These are phyloP conservation scores for Cadophora luteo-olivacea DNA, from an alignment of 2,329 filamentous ascomycete species.

Conservation along the genomic window DNA sequence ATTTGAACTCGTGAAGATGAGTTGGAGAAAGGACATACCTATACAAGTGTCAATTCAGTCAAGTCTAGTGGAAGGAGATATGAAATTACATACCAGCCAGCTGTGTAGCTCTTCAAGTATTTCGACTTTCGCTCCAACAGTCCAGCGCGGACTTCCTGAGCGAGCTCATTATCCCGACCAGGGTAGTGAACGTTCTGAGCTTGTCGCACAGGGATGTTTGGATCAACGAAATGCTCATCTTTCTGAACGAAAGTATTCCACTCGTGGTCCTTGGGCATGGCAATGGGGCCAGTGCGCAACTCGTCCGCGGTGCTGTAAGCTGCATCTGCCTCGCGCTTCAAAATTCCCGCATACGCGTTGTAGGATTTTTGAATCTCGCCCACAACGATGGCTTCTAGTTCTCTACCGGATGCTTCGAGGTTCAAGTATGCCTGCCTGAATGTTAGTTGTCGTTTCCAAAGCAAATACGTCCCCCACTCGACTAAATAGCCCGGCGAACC, in stretches of 20 bases:
- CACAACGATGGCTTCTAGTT: constrained; percentile 95
- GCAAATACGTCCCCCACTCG: too few species aligned
- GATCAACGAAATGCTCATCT: constrained; percentile 88
- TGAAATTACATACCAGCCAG: constrained; percentile 69
- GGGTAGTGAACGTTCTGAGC: constrained; percentile 89
- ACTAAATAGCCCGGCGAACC: neutral
- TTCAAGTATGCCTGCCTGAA: constrained; percentile 82
- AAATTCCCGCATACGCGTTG: constrained; percentile 88
- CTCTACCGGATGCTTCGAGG: constrained; percentile 89
- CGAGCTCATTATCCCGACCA: constrained; percentile 82
- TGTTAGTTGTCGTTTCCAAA: constrained; percentile 19
- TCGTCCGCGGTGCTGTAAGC: constrained; percentile 80
- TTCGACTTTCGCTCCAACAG: constrained; percentile 98
- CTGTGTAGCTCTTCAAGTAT: constrained; percentile 79
- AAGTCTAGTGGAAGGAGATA: neutral
- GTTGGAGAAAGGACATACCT: constrained; percentile 97
- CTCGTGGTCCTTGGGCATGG: constrained; percentile 94
- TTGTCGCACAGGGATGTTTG: constrained; percentile 77
- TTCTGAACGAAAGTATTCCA: constrained; percentile 81
- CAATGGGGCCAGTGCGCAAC: constrained; percentile 81
- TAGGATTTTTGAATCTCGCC: constrained; percentile 98
- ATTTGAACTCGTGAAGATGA: constrained; percentile 98
- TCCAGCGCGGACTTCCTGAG: constrained; percentile 84
- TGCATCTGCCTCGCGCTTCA: constrained; percentile 89
- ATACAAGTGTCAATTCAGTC: constrained; percentile 19